Evolutionary conservation across 177 flowering plant genomes (phyloP).

Genomic region (Vitis hybrid): DNA sequence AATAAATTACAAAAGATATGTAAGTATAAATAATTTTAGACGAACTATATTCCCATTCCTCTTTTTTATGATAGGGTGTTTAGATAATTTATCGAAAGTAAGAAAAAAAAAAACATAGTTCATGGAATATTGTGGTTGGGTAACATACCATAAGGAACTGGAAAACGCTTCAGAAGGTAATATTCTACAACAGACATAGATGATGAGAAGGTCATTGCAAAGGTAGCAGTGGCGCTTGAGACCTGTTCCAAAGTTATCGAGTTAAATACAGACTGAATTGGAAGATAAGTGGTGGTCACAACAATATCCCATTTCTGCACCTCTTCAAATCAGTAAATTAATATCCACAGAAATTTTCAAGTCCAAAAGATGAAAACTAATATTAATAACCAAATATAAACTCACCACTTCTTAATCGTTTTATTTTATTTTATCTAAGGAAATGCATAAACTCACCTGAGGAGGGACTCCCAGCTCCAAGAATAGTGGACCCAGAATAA

Average conservation of each 20-base stretch:
- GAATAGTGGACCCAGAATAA: conserved; percentile 92
- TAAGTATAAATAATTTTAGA: neutral
- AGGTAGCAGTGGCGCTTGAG: conserved; percentile 96
- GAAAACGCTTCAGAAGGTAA: conserved; percentile 89
- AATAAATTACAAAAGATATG: neutral
- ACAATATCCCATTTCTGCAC: neutral
- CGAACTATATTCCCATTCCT: neutral
- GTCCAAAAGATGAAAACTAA: neutral
- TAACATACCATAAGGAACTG: conserved; percentile 84
- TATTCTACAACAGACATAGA: conserved; percentile 98
- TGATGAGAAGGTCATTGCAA: conserved; percentile 96
- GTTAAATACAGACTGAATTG: neutral
- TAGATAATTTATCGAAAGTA: neutral
- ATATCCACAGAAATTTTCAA: too few relatives aligned
- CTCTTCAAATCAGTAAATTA: too few relatives aligned
- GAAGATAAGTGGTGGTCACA: too few relatives aligned
- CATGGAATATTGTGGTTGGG: neutral
- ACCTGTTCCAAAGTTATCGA: conserved; percentile 49
- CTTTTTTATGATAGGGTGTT: neutral
- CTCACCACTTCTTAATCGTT: neutral
- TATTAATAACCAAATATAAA: neutral
- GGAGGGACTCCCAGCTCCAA: conserved; percentile 96
- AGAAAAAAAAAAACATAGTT: neutral
- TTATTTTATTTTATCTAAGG: neutral
- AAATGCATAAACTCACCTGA: conserved; percentile 52